These are phyloP conservation scores for Verticillium tricorpus DNA, from an alignment of 2,329 filamentous ascomycete species.

Conservation along the genomic window DNA sequence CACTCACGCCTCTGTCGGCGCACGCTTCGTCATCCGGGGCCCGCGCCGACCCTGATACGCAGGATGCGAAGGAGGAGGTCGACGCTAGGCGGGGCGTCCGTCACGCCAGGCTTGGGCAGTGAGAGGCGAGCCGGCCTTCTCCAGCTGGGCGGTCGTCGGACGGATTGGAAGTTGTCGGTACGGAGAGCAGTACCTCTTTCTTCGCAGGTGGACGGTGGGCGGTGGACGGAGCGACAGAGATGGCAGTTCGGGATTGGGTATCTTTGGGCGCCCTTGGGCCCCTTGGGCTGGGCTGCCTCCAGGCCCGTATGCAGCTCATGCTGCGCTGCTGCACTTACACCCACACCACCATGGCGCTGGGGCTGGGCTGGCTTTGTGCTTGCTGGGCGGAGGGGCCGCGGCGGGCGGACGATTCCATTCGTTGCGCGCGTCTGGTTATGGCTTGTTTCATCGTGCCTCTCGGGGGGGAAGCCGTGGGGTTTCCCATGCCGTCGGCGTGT, in stretches of 20 bases:
- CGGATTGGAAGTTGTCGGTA: not conserved
- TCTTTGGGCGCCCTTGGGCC: not conserved
- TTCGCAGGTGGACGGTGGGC: constrained; percentile 1
- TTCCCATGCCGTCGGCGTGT: not conserved
- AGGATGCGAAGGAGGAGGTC: not conserved
- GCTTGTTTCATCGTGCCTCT: not conserved
- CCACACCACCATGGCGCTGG: not conserved
- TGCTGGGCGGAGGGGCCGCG: not conserved
- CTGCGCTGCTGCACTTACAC: constrained; percentile 3
- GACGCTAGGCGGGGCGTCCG: not conserved
- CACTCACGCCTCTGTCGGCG: not conserved
- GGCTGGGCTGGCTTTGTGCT: not conserved
- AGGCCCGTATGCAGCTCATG: constrained; percentile 2
- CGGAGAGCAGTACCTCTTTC: not conserved
- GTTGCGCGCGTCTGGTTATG: not conserved
- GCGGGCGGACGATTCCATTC: not conserved
- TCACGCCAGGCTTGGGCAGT: not conserved
- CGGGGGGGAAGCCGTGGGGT: not conserved
- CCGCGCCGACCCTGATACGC: not conserved
- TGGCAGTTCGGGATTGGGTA: constrained; percentile 3
- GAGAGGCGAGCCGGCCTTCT: not conserved
- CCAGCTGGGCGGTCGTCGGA: not conserved
- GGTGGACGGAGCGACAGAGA: not conserved
- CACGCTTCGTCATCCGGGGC: not conserved
- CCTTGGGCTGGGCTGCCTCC: constrained; percentile 2